Evolutionary conservation across 129 eudicot genomes (phyloP), one percentile per base, ranked within the genome.

Genomic region (Tagetes patula): DNA sequence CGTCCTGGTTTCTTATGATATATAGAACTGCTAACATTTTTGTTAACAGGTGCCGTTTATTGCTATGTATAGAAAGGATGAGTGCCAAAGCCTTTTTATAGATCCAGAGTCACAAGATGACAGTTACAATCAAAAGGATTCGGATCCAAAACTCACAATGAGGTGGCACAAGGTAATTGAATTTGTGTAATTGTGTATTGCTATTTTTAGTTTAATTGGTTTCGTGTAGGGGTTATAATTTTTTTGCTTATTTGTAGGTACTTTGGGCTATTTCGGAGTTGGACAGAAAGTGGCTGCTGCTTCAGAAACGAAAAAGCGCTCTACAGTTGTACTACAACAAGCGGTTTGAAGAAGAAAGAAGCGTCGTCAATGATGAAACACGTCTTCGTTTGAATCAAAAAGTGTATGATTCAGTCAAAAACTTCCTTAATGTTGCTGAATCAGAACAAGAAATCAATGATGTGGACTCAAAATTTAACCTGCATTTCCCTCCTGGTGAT

Each of bases 391-490:
- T 95, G 79, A 90, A 85, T 77, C 54, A 66, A 64, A 86, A 88
- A 42, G 84, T 88, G 38, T 95, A 83, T 42, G 91, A 86, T 47
- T 90, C 99, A 10, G 79, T 90, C 63, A 82, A 82, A 1, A 81
- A 80, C 68, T 87, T 96, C 3, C 89, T 95, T 31, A 82, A 82
- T 78, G 86, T 78, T 40, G 94, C 97, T 37, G 99, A 88, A 75
- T 90, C 97, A 9, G 99, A 95, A 83, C 82, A 85, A 70, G 99
- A 95, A 73, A 91, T 95, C 27, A 97, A 95, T 72, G 99, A 95
- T 65, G 96, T 95, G 20, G 99, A 95, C 81, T 81, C 79, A 7
- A 95, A 95, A 80, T 95, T 95, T 58, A 88, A 95, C 73, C 81
- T 95, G 65, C 99, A 95, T 47, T 95, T 95, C 14, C 97, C 97